Evolutionary conservation across 768 basidiomycete genomes (phyloP).

Genomic region (Auricularia sp.): DNA sequence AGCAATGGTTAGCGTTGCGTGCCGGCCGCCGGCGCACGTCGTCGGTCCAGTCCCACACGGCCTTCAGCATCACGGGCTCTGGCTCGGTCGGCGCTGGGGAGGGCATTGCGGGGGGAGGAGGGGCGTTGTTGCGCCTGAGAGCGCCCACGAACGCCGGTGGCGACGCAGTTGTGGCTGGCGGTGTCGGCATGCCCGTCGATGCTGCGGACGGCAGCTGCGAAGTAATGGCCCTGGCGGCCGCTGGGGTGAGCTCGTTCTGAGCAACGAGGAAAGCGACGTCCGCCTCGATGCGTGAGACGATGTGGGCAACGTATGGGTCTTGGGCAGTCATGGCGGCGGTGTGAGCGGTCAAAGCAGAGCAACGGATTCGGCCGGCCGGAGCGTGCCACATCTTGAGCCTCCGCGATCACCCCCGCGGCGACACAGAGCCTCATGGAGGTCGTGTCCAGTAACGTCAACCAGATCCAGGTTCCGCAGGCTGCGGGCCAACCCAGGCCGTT

Average conservation of each 20-base stretch:
- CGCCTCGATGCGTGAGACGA: slow-evolving; percentile 45
- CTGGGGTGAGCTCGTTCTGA: slow-evolving; percentile 41
- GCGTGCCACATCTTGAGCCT: no score
- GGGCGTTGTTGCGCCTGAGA: background rate
- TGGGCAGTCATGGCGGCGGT: background rate
- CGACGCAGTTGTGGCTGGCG: slow-evolving; percentile 26
- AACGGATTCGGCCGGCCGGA: background rate
- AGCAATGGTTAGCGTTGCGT: background rate
- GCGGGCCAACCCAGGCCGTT: background rate
- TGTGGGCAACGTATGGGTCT: slow-evolving; percentile 46
- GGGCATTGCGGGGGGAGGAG: slow-evolving; percentile 4
- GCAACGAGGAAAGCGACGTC: slow-evolving; percentile 48
- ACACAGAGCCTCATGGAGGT: background rate
- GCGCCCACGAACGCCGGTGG: background rate
- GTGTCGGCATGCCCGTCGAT: slow-evolving; percentile 26
- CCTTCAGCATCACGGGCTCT: slow-evolving; percentile 6
- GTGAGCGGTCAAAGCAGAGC: background rate
- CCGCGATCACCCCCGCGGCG: background rate
- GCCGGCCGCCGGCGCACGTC: slow-evolving; percentile 21
- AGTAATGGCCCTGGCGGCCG: slow-evolving; percentile 40
- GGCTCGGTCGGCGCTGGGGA: background rate
- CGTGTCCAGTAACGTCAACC: background rate
- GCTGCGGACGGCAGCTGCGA: slow-evolving; percentile 29
- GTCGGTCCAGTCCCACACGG: slow-evolving; percentile 35
- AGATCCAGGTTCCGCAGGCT: background rate